Base-by-base conservation (phyloP, 805 yeast genomes). In the Pichia rugopelliculosa region DNA sequence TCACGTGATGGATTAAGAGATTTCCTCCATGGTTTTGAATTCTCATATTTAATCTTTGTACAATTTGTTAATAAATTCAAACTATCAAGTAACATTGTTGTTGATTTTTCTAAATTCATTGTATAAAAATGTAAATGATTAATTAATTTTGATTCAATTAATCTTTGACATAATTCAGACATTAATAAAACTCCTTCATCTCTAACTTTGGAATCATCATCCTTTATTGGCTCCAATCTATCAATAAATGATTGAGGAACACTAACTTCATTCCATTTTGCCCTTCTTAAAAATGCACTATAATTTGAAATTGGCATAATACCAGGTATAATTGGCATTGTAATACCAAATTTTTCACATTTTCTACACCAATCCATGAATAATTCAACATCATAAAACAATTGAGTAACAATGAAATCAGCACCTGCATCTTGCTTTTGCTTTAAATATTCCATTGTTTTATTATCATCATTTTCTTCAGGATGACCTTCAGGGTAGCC, bases 221-320 rank as follows among this genome's bases (percentile, higher is more conserved):
- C 96, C 64, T 87, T 87, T 56, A 87, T 78, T 13, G 91, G 88
- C 43, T 84, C 89, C 58, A 93, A 73, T 39, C 69, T 76, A 23
- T 77, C 80, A 55, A 80, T 66, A 65, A 90, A 89, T 42, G 77
- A 73, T 51, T 76, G 74, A 3, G 99, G 99, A 50, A 93, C 75
- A 37, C 75, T 67, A 57, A 93, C 82, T 59, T 86, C 84, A 50
- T 95, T 88, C 99, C 99, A 93, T 46, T 80, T 80, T 18, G 96
- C 96, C 64, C 99, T 80, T 71, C 99, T 83, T 53, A 89, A 66
- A 64, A 93, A 93, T 4, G 96, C 80, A 23, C 95, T 85, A 67
- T 91, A 90, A 3, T 96, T 87, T n/a, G 95, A 82, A 49, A 93
- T 90, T 21, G 99, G 99, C 99, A 93, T 93, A 66, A 93, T 89